Evolutionary conservation across 495 filamentous ascomycete genomes (phyloP).

Genomic region (Delitschia confertaspora): DNA sequence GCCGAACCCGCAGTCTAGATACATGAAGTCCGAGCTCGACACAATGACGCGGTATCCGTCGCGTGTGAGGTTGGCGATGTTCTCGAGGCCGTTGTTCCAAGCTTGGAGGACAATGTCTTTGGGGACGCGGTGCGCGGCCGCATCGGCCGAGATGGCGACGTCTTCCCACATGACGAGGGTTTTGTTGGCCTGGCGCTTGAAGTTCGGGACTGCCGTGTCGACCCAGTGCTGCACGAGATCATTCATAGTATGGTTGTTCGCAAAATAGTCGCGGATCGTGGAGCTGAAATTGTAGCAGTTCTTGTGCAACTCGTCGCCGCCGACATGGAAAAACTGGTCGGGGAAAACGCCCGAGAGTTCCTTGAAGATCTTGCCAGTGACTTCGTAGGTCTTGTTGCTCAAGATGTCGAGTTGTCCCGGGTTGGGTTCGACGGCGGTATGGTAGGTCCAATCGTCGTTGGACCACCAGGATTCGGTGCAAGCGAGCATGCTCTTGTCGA

Average conservation of each 20-base stretch:
- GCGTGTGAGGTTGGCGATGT: constrained; percentile 45
- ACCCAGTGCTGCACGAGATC: constrained; percentile 49
- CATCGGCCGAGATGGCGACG: constrained; percentile 35
- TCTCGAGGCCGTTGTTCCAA: constrained; percentile 46
- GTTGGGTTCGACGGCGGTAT: constrained; percentile 49
- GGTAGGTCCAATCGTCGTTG: constrained; percentile 43
- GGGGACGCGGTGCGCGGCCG: constrained; percentile 38
- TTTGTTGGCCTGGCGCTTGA: constrained; percentile 37
- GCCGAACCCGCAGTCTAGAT: constrained; percentile 49
- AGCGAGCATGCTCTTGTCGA: constrained; percentile 44
- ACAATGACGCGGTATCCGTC: constrained; percentile 48
- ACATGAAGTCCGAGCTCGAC: constrained; percentile 46
- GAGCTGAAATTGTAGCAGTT: constrained; percentile 48
- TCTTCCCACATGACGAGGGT: constrained; percentile 53
- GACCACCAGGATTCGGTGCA: constrained; percentile 50
- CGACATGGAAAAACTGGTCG: constrained; percentile 49
- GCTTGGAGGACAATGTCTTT: constrained; percentile 47
- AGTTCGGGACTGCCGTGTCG: constrained; percentile 47
- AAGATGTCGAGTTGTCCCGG: constrained; percentile 51
- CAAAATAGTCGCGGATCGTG: constrained; percentile 41
- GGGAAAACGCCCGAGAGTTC: constrained; percentile 46
- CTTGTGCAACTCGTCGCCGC: constrained; percentile 46
- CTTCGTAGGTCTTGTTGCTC: constrained; percentile 46
- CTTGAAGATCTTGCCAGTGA: constrained; percentile 44
- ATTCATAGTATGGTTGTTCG: constrained; percentile 43